Evolutionary conservation across 768 basidiomycete genomes (phyloP).

Genomic region (Naganishia onofrii): DNA sequence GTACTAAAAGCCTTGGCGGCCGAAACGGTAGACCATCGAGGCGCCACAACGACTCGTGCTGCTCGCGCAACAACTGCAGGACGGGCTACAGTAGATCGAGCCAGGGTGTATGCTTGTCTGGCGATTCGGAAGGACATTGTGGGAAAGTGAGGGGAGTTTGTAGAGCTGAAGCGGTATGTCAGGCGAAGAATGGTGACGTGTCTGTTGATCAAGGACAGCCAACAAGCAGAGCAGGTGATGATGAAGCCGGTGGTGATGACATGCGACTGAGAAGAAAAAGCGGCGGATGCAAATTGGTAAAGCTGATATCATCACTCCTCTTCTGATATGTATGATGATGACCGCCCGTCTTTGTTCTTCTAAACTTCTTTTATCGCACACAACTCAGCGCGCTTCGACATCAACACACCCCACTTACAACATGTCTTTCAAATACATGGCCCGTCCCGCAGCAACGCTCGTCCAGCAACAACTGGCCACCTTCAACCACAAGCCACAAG

Average conservation of each 20-base stretch:
- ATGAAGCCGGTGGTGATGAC: neutral
- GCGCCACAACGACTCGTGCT: neutral
- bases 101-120: slow-evolving; percentile 13
- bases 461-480: neutral
- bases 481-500: neutral
- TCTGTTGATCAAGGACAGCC: neutral
- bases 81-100: slow-evolving; percentile 25
- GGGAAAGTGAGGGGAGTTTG: neutral
- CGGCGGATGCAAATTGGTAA: neutral
- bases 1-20: slow-evolving; percentile 35
- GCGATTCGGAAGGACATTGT: slow-evolving; percentile 16
- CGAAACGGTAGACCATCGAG: slow-evolving; percentile 13
- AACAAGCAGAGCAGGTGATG: neutral
- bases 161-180: neutral
- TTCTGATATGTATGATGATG: too few species aligned
- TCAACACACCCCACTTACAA: neutral
- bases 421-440: neutral
- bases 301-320: slow-evolving; percentile 2
- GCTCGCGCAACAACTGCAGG: slow-evolving; percentile 19
- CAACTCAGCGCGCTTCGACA: too few species aligned
- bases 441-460: neutral
- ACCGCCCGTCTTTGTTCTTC: neutral
- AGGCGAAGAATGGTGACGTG: too few species aligned
- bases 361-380: neutral
- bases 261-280: slow-evolving; percentile 13